phyloP scores from a whole-genome alignment of 495 filamentous ascomycete genomes.

The Hypoxylon fuscum region DNA sequence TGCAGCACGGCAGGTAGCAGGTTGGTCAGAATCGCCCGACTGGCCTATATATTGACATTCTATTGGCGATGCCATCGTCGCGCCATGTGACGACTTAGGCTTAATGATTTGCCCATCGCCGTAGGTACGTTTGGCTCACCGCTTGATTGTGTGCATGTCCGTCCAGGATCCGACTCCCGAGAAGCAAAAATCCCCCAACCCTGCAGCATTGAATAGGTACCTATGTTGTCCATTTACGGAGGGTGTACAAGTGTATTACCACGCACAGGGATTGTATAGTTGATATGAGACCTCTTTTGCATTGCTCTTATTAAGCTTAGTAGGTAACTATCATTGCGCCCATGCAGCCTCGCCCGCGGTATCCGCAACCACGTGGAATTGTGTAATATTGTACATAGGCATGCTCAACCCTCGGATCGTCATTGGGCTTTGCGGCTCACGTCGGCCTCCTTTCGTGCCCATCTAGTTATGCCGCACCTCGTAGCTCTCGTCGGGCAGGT shows the following conservation, averaged over 20 bases:
- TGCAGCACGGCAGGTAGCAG: not conserved
- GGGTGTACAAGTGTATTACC: slow-evolving; percentile 2
- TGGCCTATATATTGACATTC: slow-evolving; percentile 10
- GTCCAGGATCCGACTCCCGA: slow-evolving; percentile 28
- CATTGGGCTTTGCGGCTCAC: slow-evolving; percentile 14
- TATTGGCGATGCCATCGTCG: slow-evolving; percentile 30
- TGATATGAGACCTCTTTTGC: slow-evolving; percentile 10
- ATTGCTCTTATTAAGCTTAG: slow-evolving; percentile 30
- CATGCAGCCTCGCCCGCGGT: slow-evolving; percentile 6
- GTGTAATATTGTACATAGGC: slow-evolving; percentile 39
- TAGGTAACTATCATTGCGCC: slow-evolving; percentile 6
- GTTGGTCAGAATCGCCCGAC: slow-evolving; percentile 8
- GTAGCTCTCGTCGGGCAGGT: slow-evolving; percentile 88
- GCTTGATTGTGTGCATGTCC: slow-evolving; percentile 37
- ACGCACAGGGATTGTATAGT: slow-evolving; percentile 24
- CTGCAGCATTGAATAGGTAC: slow-evolving; percentile 20
- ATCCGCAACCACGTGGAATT: slow-evolving; percentile 25
- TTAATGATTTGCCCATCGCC: slow-evolving; percentile 27
- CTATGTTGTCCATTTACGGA: slow-evolving; percentile 25
- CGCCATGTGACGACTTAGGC: slow-evolving; percentile 21
- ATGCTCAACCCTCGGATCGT: slow-evolving; percentile 27
- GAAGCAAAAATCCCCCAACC: slow-evolving; percentile 21
- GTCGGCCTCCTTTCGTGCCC: slow-evolving; percentile 7
- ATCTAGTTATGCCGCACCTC: slow-evolving; percentile 55
- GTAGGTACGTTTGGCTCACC: slow-evolving; percentile 32